Evolutionary conservation across 768 basidiomycete genomes (phyloP).

Genomic region (Exidia glandulosa): DNA sequence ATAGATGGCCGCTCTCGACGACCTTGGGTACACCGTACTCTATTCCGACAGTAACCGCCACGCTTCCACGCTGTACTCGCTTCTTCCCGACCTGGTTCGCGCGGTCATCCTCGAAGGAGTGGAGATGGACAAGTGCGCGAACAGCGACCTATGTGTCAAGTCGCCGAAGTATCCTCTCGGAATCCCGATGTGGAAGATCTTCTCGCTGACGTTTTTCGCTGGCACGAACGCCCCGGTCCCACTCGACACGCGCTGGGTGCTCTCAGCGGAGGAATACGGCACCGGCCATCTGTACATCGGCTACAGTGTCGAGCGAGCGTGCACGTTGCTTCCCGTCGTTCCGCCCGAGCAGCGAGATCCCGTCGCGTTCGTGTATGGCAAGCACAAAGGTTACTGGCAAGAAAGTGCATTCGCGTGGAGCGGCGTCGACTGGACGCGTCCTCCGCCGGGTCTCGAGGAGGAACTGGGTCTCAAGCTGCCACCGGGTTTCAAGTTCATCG

Average conservation of each 20-base stretch:
- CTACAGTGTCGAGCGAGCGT: slow-evolving; percentile 5
- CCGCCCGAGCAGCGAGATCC: background rate
- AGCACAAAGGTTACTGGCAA: background rate
- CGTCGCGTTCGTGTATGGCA: slow-evolving; percentile 2
- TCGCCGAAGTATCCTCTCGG: background rate
- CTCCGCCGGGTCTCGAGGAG: background rate
- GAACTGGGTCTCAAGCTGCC: background rate
- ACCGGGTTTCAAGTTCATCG: background rate
- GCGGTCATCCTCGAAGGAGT: background rate
- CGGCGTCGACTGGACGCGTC: background rate
- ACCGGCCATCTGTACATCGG: slow-evolving; percentile 3
- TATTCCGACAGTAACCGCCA: background rate
- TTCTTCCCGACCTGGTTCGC: background rate
- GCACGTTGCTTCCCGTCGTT: background rate
- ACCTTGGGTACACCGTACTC: slow-evolving; percentile 1
- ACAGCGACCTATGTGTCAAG: background rate
- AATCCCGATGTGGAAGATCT: slow-evolving; percentile 2
- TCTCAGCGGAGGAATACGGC: slow-evolving; percentile 4
- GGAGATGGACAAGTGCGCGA: background rate
- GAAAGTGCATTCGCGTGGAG: background rate
- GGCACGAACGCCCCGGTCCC: background rate
- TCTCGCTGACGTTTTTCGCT: background rate
- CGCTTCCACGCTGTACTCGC: background rate
- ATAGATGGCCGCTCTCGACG: slow-evolving; percentile 1
- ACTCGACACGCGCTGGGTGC: background rate